Conservation (phyloP, 164 flowering plant genomes). For the Chimonanthus praecox region DNA sequence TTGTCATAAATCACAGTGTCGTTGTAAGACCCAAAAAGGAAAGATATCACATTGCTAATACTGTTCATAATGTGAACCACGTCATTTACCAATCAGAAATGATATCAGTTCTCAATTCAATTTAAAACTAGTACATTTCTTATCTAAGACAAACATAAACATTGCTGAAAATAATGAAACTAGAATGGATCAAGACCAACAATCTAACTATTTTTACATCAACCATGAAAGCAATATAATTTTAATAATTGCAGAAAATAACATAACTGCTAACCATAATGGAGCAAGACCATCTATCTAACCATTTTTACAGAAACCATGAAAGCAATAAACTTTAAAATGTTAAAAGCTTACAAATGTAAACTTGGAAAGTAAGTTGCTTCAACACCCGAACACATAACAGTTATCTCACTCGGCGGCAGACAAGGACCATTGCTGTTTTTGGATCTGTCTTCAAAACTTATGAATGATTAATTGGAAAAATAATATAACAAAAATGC, state of each 20-base stretch:
- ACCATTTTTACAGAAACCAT: too few relatives aligned
- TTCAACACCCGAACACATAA: conserved; percentile 80
- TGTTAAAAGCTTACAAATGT: conserved; percentile 60
- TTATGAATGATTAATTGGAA: background rate
- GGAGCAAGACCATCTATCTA: too few relatives aligned
- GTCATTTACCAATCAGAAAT: background rate
- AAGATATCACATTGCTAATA: background rate
- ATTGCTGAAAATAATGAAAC: background rate
- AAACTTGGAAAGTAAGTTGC: conserved; percentile 72
- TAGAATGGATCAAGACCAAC: background rate
- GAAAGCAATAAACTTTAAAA: too few relatives aligned
- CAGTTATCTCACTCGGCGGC: conserved; percentile 47
- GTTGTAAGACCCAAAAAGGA: too few relatives aligned
- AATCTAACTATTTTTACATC: background rate
- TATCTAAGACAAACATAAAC: background rate
- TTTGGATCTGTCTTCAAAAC: conserved; percentile 34
- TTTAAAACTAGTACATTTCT: background rate
- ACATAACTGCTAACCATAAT: too few relatives aligned
- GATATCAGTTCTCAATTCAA: background rate
- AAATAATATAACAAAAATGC: background rate
- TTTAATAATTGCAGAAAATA: too few relatives aligned
- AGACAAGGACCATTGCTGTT: conserved; percentile 14
- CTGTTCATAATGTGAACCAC: background rate
- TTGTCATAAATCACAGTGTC: too few relatives aligned
- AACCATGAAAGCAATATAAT: background rate